These are phyloP conservation scores for Echium plantagineum DNA, from an alignment of 257 asterid genomes.

Conservation along the genomic window DNA sequence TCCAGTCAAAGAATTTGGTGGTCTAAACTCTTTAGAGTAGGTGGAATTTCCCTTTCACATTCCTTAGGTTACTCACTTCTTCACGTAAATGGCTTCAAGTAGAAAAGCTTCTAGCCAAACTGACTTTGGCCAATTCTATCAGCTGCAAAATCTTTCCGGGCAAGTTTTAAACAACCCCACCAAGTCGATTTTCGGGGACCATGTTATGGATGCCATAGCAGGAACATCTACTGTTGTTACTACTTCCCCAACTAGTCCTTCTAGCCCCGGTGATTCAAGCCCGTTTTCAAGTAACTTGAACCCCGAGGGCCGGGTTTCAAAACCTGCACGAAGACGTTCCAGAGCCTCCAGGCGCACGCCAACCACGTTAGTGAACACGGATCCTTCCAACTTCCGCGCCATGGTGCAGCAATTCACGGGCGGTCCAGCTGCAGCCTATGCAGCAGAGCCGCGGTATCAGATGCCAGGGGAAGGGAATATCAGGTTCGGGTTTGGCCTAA, in stretches of 20 bases:
- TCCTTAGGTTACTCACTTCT: background rate
- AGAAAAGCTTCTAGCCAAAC: background rate
- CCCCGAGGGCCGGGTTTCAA: background rate
- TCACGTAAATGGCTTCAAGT: slow-evolving; percentile 1
- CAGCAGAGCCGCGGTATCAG: background rate
- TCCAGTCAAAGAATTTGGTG: background rate
- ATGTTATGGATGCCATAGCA: background rate
- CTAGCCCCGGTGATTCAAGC: background rate
- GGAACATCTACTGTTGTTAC: background rate
- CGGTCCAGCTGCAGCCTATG: slow-evolving; percentile 19
- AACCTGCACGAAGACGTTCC: slow-evolving; percentile 14
- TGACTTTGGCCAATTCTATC: background rate
- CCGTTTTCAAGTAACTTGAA: slow-evolving; percentile 4
- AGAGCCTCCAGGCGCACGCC: slow-evolving; percentile 24
- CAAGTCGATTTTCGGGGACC: background rate
- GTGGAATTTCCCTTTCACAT: background rate
- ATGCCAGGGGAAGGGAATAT: background rate
- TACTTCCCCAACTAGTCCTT: background rate
- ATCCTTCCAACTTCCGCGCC: slow-evolving; percentile 19
- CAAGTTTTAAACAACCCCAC: background rate
- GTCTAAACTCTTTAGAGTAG: background rate
- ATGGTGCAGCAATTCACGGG: slow-evolving; percentile 54
- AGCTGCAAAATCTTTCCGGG: background rate
- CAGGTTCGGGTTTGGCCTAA: background rate
- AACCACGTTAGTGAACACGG: slow-evolving; percentile 15